These are phyloP conservation scores for Dendrobium catenatum DNA, from an alignment of 106 monocot genomes.

Conservation along the genomic window DNA sequence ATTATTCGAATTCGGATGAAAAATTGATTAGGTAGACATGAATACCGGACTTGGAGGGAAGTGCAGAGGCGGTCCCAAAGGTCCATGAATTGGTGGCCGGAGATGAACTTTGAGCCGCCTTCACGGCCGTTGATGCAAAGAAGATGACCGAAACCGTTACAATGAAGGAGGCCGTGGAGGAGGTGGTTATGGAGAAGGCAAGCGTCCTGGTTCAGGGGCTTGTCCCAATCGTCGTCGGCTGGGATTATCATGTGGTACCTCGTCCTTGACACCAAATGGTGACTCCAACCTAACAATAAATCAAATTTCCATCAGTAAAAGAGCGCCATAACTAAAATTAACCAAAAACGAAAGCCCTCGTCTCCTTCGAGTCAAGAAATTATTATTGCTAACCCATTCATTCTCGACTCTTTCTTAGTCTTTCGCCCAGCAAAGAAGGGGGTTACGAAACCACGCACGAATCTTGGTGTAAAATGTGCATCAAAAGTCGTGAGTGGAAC, in stretches of 20 bases:
- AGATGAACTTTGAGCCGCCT: constrained; percentile 36
- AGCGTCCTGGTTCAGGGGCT: constrained; percentile 26
- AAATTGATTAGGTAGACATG: not conserved
- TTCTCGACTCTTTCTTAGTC: no score
- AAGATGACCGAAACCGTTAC: constrained; percentile 94
- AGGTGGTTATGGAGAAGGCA: constrained; percentile 44
- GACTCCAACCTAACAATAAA: constrained; percentile 68
- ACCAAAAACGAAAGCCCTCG: no score
- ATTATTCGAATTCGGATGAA: no score
- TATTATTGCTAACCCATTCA: no score
- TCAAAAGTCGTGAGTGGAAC: no score
- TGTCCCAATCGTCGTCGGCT: constrained; percentile 57
- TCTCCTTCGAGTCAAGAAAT: not conserved
- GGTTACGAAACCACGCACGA: no score
- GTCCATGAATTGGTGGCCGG: constrained; percentile 55
- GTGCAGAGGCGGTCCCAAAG: constrained; percentile 62
- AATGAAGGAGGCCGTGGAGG: constrained; percentile 93
- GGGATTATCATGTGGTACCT: constrained; percentile 91
- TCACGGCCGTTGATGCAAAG: constrained; percentile 45
- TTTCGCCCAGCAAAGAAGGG: no score
- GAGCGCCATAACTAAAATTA: no score
- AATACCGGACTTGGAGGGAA: constrained; percentile 42
- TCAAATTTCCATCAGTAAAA: no score
- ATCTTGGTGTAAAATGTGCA: no score
- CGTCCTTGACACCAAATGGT: constrained; percentile 77